These are phyloP conservation scores for Leishmania aethiopica DNA, from an alignment of 208 protist species.

Conservation along the genomic window DNA sequence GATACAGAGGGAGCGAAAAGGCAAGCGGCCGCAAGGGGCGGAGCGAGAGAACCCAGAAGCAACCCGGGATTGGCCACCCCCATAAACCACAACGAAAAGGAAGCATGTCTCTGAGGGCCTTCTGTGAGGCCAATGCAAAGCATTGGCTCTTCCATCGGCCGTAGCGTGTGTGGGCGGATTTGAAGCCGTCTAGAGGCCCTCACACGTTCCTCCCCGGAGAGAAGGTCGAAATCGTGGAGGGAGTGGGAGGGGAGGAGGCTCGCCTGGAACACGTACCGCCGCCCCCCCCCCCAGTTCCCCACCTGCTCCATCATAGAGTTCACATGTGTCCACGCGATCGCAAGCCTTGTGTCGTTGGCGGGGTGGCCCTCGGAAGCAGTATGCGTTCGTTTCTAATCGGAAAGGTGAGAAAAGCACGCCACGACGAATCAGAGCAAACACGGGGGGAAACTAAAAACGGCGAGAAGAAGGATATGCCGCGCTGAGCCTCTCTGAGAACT, in stretches of 20 bases:
- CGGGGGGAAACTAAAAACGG: not conserved
- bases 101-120: not conserved
- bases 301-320: not conserved
- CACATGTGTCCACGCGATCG: not conserved
- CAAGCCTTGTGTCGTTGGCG: no score
- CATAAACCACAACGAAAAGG: no score
- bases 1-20: not conserved
- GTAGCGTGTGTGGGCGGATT: not conserved
- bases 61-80: no score
- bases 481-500: not conserved
- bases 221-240: not conserved
- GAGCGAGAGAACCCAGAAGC: not conserved
- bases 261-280: no score
- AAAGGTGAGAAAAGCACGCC: not conserved
- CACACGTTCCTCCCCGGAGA: not conserved
- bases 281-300: not conserved
- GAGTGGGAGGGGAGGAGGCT: not conserved
- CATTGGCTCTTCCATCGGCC: not conserved
- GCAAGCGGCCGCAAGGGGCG: no score
- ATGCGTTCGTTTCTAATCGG: not conserved
- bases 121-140: not conserved
- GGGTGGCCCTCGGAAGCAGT: not conserved
- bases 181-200: not conserved
- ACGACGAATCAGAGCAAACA: not conserved
- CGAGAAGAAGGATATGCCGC: not conserved